Base-by-base conservation (phyloP, 139 green algal species). In the Chlamydomonas incerta region DNA sequence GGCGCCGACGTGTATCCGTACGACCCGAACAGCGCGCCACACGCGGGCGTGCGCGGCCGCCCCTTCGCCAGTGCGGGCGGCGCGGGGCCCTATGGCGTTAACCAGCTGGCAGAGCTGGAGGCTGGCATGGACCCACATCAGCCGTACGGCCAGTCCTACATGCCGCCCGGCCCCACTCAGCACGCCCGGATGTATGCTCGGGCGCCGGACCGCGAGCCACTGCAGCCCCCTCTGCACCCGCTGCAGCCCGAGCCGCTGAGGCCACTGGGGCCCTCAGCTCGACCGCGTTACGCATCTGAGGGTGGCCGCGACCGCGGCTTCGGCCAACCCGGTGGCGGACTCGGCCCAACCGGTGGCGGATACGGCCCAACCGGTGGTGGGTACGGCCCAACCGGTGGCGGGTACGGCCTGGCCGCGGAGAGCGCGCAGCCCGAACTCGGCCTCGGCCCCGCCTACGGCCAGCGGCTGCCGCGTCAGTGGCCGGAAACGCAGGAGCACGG, bases 31-130 rank as follows among this genome's bases (percentile, higher is more conserved):
- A 33, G 28, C 63, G 26, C 2, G 6, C 41, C 41, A 8, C n/a
- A 33, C 26, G 35, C 63, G 2, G 63, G 3, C 15, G 31, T 57
- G 17, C 68, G 34, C 20, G 72, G 72, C 26, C 72, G 72, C 5
- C 29, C 31, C 17, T 80, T 52, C 72, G 21, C n/a, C 18, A 80
- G 72, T 52, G n/a, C 72, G 6, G 72, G 72, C 31, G 72, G 72
- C 50, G 72, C 72, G 14, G 73, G 73, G 31, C 73, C 73, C 2
- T 82, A 82, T 28, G 75, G 60, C 9, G 37, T 72, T 31, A 72
- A 72, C 58, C 3, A 72, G 60, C 75, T 60, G 35, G 20, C 35
- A 15, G 29, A 72, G 3, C 18, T 29, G n/a, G 65, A 13, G 65
- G 8, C n/a, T 1, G 4, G 2, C 29, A 70, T 3, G n/a, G 14